Evolutionary conservation across 176 grass and related monocot genomes (phyloP).

Genomic region (Musa beccarii): DNA sequence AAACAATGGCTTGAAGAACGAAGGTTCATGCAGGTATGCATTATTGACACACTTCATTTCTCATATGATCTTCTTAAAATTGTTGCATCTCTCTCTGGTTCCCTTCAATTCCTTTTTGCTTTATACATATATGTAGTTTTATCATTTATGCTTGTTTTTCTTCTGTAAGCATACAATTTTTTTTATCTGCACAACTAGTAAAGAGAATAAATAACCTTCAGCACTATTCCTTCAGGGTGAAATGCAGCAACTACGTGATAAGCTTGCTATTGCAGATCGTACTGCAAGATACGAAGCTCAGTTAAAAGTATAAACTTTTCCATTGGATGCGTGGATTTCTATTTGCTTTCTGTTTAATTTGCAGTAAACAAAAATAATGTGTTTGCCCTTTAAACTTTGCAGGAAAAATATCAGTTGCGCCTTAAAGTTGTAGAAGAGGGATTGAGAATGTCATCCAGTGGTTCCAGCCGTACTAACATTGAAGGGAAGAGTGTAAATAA

Average conservation of each 20-base stretch:
- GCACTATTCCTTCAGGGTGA: constrained; percentile 51
- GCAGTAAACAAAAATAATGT: background rate
- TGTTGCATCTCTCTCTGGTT: background rate
- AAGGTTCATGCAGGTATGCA: constrained; percentile 81
- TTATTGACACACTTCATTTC: constrained; percentile 3
- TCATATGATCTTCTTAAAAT: background rate
- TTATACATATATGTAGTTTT: too few relatives aligned
- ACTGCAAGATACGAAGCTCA: constrained; percentile 74
- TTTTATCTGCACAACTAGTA: background rate
- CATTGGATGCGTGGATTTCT: background rate
- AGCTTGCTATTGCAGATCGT: constrained; percentile 79
- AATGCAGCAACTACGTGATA: constrained; percentile 95
- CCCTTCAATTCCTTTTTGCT: too few relatives aligned
- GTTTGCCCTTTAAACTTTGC: constrained; percentile 11
- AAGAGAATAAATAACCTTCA: constrained; percentile 1
- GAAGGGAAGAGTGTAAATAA: constrained; percentile 53
- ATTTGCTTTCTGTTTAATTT: background rate
- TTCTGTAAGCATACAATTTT: background rate
- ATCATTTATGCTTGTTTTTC: background rate
- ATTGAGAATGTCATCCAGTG: constrained; percentile 51
- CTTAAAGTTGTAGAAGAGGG: constrained; percentile 90
- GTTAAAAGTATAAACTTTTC: constrained; percentile 52
- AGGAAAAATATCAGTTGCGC: constrained; percentile 85
- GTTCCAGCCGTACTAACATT: constrained; percentile 39
- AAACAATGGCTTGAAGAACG: constrained; percentile 98